Base-by-base conservation (phyloP, 495 filamentous ascomycete genomes). In the Lasiosphaeria hispida region DNA sequence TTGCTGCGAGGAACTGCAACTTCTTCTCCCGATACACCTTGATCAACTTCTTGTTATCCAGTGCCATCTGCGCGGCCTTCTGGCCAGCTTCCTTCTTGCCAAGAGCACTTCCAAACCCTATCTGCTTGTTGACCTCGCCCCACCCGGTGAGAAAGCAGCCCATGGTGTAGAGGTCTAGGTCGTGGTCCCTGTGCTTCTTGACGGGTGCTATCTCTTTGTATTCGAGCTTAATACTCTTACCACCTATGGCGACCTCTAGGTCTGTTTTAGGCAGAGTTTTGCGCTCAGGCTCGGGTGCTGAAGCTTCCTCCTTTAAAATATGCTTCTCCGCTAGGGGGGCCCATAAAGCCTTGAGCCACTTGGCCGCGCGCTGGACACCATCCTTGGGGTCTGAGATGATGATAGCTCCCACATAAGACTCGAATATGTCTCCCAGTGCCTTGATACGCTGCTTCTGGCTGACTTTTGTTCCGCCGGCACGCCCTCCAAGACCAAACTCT, bases 331-430 rank as follows among this genome's bases (percentile, higher is more conserved):
- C 37, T 14, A 67, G 66, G 36, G 63, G 70, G 13, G 76, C 75
- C 90, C 91, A 96, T 1, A 95, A 68, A 9, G 73, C 69, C 44
- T 80, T 82, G 47, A 96, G 67, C 90, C 90, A 96, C 19, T 77
- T 60, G 52, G 86, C 78, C 7, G 77, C 86, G 13, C 74, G 75
- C 49, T 65, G 57, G 48, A 87, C 80, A 7, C 91, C 91, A 41
- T 81, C 63, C 10, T 64, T 69, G 0, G 83, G 72, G 64, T 88
- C 78, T 10, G 84, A 85, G 8, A 91, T 70, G 43, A 95, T 79
- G 19, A 90, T 68, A 10, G 88, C 91, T 15, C 89, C 92, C 9
- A 92, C 82, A 68, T 93, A 96, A 1, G 92, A 87, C 70, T 96
- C 92, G 65, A 96, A 92, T 8, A 96, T 80, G 69, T 96, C 92